These are phyloP conservation scores for Juglanconis juglandina DNA, from an alignment of 2,329 filamentous ascomycete species.

Conservation along the genomic window DNA sequence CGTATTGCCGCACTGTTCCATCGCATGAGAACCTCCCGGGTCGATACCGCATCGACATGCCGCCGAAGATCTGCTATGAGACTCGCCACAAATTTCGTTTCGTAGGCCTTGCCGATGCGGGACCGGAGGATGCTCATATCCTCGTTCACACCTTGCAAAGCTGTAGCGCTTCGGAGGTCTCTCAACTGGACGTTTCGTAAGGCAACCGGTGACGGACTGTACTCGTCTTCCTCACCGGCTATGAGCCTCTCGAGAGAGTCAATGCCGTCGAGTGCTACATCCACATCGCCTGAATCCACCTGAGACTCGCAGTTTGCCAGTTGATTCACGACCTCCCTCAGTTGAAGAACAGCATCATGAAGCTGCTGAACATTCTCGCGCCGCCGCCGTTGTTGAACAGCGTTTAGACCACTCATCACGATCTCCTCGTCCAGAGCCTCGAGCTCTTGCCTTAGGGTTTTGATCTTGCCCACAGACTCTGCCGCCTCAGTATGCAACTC, in stretches of 20 bases:
- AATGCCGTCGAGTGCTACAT: constrained; percentile 74
- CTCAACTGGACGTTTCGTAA: constrained; percentile 41
- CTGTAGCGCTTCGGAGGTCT: constrained; percentile 73
- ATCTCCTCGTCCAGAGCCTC: constrained; percentile 81
- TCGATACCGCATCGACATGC: constrained; percentile 73
- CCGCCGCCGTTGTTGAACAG: constrained; percentile 77
- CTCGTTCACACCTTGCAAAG: constrained; percentile 73
- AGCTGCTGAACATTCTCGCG: constrained; percentile 82
- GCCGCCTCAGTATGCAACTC: constrained; percentile 90
- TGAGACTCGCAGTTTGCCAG: constrained; percentile 74
- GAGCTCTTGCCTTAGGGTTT: constrained; percentile 73
- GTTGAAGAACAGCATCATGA: constrained; percentile 76
- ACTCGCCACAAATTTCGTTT: constrained; percentile 72
- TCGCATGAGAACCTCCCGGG: constrained; percentile 71
- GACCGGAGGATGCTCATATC: constrained; percentile 74
- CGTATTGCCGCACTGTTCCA: constrained; percentile 79
- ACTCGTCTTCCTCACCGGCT: constrained; percentile 59
- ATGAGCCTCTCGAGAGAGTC: constrained; percentile 77
- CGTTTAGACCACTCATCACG: constrained; percentile 77
- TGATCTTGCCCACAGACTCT: constrained; percentile 85
- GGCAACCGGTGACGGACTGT: constrained; percentile 16
- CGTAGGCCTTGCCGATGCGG: constrained; percentile 83
- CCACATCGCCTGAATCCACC: constrained; percentile 79
- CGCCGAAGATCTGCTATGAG: constrained; percentile 74
- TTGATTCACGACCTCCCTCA: constrained; percentile 73